Percentiles rank a stretch among this genome's conserved stretches.
Evolutionary conservation across 306 rosid species (phyloP).

Genomic region (Cucurbita maxima): DNA sequence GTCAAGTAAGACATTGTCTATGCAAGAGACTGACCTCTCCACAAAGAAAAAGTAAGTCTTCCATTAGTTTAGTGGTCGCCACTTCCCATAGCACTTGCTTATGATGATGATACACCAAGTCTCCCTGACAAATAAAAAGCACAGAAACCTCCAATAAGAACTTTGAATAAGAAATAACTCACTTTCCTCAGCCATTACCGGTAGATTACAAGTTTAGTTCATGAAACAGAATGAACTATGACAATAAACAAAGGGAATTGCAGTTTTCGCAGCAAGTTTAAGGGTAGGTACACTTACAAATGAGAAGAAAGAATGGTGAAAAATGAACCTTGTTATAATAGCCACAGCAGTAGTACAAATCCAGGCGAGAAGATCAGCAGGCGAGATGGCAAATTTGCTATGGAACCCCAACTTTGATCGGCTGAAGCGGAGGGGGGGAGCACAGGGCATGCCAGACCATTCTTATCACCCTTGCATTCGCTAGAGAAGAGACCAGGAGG

Average conservation of each 20-base stretch:
- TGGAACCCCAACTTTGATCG: constrained; percentile 18
- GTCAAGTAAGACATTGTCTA: too few relatives aligned
- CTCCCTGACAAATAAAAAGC: background rate
- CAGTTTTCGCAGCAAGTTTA: background rate
- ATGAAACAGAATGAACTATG: background rate
- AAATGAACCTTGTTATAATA: constrained; percentile 11
- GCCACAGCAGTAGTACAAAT: constrained; percentile 19
- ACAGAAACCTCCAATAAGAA: background rate
- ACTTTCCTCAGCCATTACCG: background rate
- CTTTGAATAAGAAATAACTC: background rate
- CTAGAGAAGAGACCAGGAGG: constrained; percentile 86
- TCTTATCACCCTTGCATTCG: constrained; percentile 54
- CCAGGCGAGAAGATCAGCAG: constrained; percentile 24
- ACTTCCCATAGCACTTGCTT: too few relatives aligned
- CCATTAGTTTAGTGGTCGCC: too few relatives aligned
- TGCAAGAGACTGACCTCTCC: too few relatives aligned
- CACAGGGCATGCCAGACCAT: constrained; percentile 61
- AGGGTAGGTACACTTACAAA: background rate
- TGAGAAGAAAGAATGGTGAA: background rate
- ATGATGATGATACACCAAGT: background rate
- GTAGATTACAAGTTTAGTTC: background rate
- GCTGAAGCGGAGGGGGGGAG: constrained; percentile 33
- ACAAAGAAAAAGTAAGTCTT: too few relatives aligned
- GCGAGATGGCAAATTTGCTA: constrained; percentile 19
- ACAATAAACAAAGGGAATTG: background rate